A percentile compares a stretch with the other conserved stretches of the same genome.
phyloP scores from a whole-genome alignment of 1,139 yeast species.

The Candida labiduridarum region DNA sequence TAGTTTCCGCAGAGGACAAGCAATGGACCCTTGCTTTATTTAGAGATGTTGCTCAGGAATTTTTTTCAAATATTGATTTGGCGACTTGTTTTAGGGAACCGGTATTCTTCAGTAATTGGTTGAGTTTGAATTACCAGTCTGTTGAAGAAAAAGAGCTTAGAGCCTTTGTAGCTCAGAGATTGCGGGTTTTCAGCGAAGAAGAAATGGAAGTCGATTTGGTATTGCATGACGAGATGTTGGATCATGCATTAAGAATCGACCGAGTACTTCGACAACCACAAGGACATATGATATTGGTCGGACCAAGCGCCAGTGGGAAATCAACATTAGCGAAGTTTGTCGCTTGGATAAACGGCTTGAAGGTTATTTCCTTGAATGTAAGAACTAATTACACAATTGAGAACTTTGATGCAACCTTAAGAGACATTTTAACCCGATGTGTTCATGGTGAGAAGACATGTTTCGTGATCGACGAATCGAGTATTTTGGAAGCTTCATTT shows the following conservation, averaged over 20 bases:
- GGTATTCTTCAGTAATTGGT: conserved; percentile 73
- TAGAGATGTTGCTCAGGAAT: conserved; percentile 29
- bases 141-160: conserved; percentile 53
- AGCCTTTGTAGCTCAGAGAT: conserved; percentile 62
- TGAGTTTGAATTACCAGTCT: conserved; percentile 62
- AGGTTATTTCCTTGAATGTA: conserved; percentile 60
- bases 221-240: conserved; percentile 70
- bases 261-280: conserved; percentile 83
- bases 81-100: conserved; percentile 46
- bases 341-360: conserved; percentile 87
- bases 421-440: conserved; percentile 51
- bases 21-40: conserved; percentile 55
- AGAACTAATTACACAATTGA: conserved; percentile 53
- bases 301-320: conserved; percentile 83
- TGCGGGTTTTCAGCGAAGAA: conserved; percentile 76
- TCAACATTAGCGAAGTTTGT: conserved; percentile 78
- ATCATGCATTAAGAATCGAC: conserved; percentile 77
- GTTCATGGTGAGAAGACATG: conserved; percentile 65
- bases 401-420: conserved; percentile 70
- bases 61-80: conserved; percentile 53
- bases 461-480: conserved; percentile 79
- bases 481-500: conserved; percentile 74
- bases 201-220: conserved; percentile 65
- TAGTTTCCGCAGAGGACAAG: conserved; percentile 53
- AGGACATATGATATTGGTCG: conserved; percentile 90